Evolutionary conservation across 306 rosid species (phyloP).

Genomic region (Delonix regia): DNA sequence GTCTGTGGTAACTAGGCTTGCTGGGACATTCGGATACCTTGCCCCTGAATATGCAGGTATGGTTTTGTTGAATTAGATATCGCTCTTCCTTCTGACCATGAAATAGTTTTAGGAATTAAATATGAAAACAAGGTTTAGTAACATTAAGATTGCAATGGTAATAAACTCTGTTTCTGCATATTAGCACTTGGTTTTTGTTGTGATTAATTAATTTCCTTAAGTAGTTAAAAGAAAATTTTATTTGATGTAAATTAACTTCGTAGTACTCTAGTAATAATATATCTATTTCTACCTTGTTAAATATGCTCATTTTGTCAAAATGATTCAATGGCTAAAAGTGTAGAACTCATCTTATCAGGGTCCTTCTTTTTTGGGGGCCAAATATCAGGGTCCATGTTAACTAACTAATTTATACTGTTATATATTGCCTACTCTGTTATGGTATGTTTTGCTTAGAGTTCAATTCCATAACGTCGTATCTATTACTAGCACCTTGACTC

Average conservation of each 20-base stretch:
- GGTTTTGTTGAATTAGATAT: not conserved
- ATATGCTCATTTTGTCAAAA: not conserved
- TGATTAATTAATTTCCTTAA: not conserved
- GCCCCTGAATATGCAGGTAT: constrained; percentile 93
- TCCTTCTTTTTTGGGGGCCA: too few relatives aligned
- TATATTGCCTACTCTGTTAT: not conserved
- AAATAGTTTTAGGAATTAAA: constrained; percentile 17
- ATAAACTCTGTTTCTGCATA: constrained; percentile 7
- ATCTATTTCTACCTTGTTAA: constrained; percentile 23
- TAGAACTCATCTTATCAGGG: not conserved
- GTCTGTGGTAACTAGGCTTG: constrained; percentile 71
- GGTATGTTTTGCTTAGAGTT: not conserved
- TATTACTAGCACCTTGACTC: not conserved
- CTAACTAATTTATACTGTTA: not conserved
- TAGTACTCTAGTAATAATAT: constrained; percentile 4
- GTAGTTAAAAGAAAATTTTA: not conserved
- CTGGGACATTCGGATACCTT: constrained; percentile 89
- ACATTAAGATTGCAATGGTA: not conserved
- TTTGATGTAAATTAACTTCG: not conserved
- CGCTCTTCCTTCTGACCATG: constrained; percentile 24
- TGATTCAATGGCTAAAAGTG: constrained; percentile 15
- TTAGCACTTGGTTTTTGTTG: not conserved
- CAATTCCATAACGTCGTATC: not conserved
- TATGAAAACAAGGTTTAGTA: constrained; percentile 20
- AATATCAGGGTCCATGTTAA: not conserved